Evolutionary conservation across 2,329 filamentous ascomycete genomes (phyloP).

Genomic region (Fusarium domesticum): DNA sequence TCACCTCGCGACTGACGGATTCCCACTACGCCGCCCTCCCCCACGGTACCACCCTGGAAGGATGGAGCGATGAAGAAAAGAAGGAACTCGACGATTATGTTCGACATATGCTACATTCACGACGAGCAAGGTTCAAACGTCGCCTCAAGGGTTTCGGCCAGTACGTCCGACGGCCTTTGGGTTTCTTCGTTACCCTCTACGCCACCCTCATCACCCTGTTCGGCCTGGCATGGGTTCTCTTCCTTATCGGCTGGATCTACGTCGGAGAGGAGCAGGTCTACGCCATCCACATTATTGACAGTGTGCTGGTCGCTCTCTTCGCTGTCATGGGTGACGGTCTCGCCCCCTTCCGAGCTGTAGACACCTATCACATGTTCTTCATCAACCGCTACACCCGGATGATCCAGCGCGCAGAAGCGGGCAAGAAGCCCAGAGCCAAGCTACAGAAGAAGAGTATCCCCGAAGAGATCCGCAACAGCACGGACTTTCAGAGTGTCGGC

Average conservation of each 20-base stretch:
- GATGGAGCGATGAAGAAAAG: constrained; percentile 73
- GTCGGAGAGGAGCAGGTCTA: constrained; percentile 71
- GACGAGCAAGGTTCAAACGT: constrained; percentile 74
- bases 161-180: constrained; percentile 73
- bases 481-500: constrained; percentile 10
- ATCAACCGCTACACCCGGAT: constrained; percentile 63
- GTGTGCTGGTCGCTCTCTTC: constrained; percentile 67
- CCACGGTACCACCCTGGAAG: constrained; percentile 66
- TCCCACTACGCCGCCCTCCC: constrained; percentile 77
- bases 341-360: constrained; percentile 71
- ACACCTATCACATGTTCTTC: constrained; percentile 86
- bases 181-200: constrained; percentile 81
- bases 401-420: constrained; percentile 48
- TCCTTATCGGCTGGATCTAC: constrained; percentile 86
- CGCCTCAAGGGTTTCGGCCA: constrained; percentile 76
- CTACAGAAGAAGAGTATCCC: constrained; percentile 23
- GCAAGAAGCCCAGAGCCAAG: constrained; percentile 34
- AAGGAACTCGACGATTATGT: constrained; percentile 80
- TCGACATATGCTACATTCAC: constrained; percentile 81
- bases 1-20: constrained; percentile 66
- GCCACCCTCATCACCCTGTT: constrained; percentile 80
- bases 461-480: constrained; percentile 8
- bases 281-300: constrained; percentile 67
- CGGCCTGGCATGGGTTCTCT: constrained; percentile 85
- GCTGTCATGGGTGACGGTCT: constrained; percentile 68